These are phyloP conservation scores for Periconia digitata DNA, from an alignment of 2,329 filamentous ascomycete genomes.

Conservation along the genomic window DNA sequence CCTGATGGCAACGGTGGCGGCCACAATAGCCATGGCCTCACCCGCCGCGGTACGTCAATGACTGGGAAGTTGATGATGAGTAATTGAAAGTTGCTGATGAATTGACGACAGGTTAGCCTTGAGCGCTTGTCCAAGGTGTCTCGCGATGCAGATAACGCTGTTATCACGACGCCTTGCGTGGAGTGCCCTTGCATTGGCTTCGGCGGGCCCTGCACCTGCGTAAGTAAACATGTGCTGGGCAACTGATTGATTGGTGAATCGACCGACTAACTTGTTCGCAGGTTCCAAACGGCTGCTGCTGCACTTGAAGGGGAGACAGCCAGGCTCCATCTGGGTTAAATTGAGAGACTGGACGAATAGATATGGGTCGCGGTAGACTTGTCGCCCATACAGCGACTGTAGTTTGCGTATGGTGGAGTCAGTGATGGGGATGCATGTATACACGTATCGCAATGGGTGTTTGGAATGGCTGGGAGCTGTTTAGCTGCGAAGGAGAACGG, in stretches of 20 bases:
- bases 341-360: too few relatives aligned
- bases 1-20: slow-evolving; percentile 19
- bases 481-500: too few relatives aligned
- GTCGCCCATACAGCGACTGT: too few relatives aligned
- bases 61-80: neutral
- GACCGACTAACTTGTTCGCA: too few relatives aligned
- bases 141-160: slow-evolving; percentile 14
- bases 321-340: too few relatives aligned
- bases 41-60: slow-evolving; percentile 25
- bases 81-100: neutral
- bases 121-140: slow-evolving; percentile 20
- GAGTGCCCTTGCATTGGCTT: slow-evolving; percentile 30
- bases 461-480: too few relatives aligned
- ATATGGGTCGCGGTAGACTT: too few relatives aligned
- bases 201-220: slow-evolving; percentile 23
- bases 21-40: slow-evolving; percentile 23
- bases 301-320: slow-evolving; percentile 6
- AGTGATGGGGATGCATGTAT: too few relatives aligned
- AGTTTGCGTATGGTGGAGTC: too few relatives aligned
- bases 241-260: too few relatives aligned
- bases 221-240: slow-evolving; percentile 11
- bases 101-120: slow-evolving; percentile 20
- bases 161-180: slow-evolving; percentile 16
- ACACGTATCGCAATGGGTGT: too few relatives aligned
- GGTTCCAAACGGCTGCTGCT: slow-evolving; percentile 36